phyloP scores from a whole-genome alignment of 306 rosid species.

The Coriaria nepalensis region DNA sequence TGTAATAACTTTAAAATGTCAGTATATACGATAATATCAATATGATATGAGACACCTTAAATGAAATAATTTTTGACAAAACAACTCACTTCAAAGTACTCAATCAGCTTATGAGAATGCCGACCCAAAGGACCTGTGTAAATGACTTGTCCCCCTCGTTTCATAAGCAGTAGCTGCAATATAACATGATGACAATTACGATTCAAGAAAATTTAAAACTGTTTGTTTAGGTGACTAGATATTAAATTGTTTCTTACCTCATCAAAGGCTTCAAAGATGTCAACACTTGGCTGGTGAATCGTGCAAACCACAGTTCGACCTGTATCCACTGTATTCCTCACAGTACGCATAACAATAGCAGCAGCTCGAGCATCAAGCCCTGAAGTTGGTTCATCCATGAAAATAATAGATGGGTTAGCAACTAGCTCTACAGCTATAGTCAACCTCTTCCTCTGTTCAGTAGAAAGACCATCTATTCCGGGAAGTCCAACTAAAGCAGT shows the following conservation, averaged over 20 bases:
- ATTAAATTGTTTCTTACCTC: constrained; percentile 16
- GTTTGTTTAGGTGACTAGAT: neutral
- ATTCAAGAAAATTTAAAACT: neutral
- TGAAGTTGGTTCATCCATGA: constrained; percentile 37
- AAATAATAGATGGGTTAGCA: constrained; percentile 34
- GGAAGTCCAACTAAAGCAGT: constrained; percentile 34
- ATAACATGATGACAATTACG: neutral
- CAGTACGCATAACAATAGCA: constrained; percentile 32
- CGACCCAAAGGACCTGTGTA: constrained; percentile 26
- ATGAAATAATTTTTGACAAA: neutral
- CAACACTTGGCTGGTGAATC: constrained; percentile 38
- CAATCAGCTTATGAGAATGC: constrained; percentile 19
- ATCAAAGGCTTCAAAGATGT: constrained; percentile 35
- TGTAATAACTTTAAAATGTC: neutral
- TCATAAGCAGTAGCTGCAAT: constrained; percentile 25
- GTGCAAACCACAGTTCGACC: constrained; percentile 38
- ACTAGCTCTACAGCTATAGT: constrained; percentile 37
- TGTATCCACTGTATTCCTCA: constrained; percentile 35
- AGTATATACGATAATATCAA: neutral
- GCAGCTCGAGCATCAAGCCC: constrained; percentile 40
- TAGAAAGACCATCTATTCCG: constrained; percentile 33
- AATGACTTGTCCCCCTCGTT: constrained; percentile 30
- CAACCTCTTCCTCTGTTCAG: constrained; percentile 34
- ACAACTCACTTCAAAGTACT: constrained; percentile 26
- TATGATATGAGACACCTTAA: neutral